These are phyloP conservation scores for Santalum album DNA, from an alignment of 164 flowering plant genomes.

Conservation along the genomic window DNA sequence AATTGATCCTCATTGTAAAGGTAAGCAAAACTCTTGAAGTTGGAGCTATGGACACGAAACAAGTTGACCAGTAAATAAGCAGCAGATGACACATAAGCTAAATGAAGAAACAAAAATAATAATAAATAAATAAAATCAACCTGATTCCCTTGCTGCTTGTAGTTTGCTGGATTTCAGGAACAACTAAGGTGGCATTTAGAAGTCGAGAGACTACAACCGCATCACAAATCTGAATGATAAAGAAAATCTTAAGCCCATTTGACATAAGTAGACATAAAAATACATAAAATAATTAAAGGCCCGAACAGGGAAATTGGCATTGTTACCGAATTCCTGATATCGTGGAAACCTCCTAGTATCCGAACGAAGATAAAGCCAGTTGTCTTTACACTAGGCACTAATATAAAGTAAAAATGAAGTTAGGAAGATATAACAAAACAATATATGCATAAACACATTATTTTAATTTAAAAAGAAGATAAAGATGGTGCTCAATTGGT, in stretches of 20 bases:
- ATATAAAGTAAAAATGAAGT: slow-evolving; percentile 4
- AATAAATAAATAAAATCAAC: slow-evolving; percentile 17
- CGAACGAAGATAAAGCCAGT: slow-evolving; percentile 77
- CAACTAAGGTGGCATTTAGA: slow-evolving; percentile 83
- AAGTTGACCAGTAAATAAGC: slow-evolving; percentile 3
- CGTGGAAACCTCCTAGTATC: slow-evolving; percentile 93
- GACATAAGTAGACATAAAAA: neutral
- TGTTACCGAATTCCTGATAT: slow-evolving; percentile 80
- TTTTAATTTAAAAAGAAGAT: too few species aligned
- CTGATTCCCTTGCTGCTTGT: slow-evolving; percentile 97
- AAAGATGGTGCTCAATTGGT: too few species aligned
- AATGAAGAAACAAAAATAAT: neutral
- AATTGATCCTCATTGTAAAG: slow-evolving; percentile 94
- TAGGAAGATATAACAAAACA: slow-evolving; percentile 1
- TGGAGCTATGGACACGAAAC: slow-evolving; percentile 42
- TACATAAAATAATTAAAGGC: neutral
- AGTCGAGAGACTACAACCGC: slow-evolving; percentile 78
- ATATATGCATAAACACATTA: too few species aligned
- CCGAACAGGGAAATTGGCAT: slow-evolving; percentile 2
- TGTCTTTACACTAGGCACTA: slow-evolving; percentile 53
- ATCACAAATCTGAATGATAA: slow-evolving; percentile 66
- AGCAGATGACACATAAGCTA: neutral
- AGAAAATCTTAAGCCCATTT: slow-evolving; percentile 3
- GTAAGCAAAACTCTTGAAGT: slow-evolving; percentile 92
- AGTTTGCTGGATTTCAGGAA: slow-evolving; percentile 89